Evolutionary conservation across 306 rosid species (phyloP).

Genomic region (Prunus davidiana): DNA sequence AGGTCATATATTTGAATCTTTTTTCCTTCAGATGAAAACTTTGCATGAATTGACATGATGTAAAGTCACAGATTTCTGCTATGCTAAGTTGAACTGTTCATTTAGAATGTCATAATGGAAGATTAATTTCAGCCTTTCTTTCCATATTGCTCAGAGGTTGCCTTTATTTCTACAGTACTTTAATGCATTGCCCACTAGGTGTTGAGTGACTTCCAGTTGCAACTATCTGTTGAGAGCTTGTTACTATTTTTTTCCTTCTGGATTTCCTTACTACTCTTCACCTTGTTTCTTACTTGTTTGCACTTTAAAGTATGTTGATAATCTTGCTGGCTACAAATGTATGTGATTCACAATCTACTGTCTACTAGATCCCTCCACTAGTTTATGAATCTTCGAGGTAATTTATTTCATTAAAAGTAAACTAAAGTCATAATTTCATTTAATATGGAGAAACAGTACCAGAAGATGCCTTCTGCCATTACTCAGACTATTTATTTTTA

Average conservation of each 20-base stretch:
- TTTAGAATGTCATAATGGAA: background rate
- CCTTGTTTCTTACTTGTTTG: background rate
- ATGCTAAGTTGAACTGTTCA: background rate
- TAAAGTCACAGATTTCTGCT: background rate
- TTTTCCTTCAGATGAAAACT: background rate
- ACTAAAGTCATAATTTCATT: background rate
- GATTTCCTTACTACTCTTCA: background rate
- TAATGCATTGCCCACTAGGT: background rate
- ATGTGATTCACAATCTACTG: background rate
- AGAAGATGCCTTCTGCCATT: no score
- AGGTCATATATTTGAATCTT: slow-evolving; percentile 45
- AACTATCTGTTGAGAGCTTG: background rate
- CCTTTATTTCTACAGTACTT: background rate
- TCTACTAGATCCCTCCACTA: background rate
- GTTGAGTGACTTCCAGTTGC: background rate
- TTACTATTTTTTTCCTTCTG: background rate
- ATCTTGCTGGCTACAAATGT: background rate
- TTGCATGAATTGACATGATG: slow-evolving; percentile 16
- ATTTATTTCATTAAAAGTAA: background rate
- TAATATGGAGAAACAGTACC: background rate
- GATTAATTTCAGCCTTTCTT: background rate
- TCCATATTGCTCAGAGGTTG: background rate
- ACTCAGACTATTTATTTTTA: no score
- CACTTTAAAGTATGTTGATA: background rate
- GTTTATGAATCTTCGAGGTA: background rate